Conservation (phyloP, 495 filamentous ascomycete species). For the Elaphomyces granulatus region DNA sequence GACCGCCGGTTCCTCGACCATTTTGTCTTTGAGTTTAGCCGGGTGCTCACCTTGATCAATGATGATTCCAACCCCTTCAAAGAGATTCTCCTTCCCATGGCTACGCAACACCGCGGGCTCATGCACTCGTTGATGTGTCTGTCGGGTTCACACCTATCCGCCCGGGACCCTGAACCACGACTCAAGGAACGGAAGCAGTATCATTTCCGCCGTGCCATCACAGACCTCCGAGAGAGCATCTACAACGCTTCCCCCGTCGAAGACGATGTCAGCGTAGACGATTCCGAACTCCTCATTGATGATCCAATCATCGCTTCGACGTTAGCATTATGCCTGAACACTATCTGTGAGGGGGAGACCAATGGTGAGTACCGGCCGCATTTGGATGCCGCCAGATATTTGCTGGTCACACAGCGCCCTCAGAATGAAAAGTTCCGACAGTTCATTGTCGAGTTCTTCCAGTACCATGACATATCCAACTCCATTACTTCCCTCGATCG, state of each 20-base stretch:
- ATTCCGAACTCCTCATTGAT: slow-evolving; percentile 30
- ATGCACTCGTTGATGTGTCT: slow-evolving; percentile 90
- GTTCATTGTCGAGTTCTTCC: slow-evolving; percentile 87
- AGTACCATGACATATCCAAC: slow-evolving; percentile 76
- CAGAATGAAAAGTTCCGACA: slow-evolving; percentile 52
- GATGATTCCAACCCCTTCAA: slow-evolving; percentile 83
- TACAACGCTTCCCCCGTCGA: slow-evolving; percentile 15
- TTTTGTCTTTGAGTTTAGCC: slow-evolving; percentile 67
- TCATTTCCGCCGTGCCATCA: slow-evolving; percentile 34
- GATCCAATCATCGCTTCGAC: slow-evolving; percentile 61
- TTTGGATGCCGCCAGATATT: slow-evolving; percentile 57
- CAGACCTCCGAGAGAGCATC: slow-evolving; percentile 33
- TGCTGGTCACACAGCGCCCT: slow-evolving; percentile 46
- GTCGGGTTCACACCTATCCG: slow-evolving; percentile 63
- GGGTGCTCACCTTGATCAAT: slow-evolving; percentile 68
- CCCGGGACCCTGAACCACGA: slow-evolving; percentile 31
- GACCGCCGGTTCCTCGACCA: slow-evolving; percentile 78
- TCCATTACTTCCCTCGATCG: slow-evolving; percentile 58
- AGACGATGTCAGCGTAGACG: slow-evolving; percentile 7
- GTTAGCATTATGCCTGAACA: slow-evolving; percentile 67
- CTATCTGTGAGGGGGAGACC: slow-evolving; percentile 63
- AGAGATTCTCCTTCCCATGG: slow-evolving; percentile 75
- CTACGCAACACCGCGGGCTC: slow-evolving; percentile 64
- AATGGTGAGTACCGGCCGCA: slow-evolving; percentile 69
- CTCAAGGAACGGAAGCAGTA: slow-evolving; percentile 33